Conservation (phyloP, 2,329 filamentous ascomycete species). For the Scytalidium sp. region DNA sequence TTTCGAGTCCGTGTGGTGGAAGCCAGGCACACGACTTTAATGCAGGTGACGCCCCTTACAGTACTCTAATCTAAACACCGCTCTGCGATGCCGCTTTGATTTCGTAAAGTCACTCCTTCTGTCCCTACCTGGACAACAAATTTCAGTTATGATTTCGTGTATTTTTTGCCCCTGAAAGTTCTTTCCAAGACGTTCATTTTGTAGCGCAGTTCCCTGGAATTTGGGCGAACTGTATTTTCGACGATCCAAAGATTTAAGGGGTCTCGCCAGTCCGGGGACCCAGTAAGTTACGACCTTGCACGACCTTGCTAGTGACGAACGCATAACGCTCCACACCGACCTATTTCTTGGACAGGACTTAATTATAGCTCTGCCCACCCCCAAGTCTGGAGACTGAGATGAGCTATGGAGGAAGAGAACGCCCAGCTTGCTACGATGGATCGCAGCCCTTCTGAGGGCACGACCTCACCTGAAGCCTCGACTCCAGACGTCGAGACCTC, state of each 20-base stretch:
- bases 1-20: neutral
- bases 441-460: neutral
- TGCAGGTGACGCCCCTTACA: no score
- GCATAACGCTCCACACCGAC: neutral
- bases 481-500: neutral
- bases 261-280: neutral
- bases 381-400: neutral
- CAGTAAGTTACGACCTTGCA: no score
- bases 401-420: neutral
- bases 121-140: no score
- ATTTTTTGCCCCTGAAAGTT: no score
- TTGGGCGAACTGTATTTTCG: neutral
- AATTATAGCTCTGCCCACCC: neutral
- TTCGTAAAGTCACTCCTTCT: no score
- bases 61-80: no score
- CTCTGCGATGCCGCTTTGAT: no score
- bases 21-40: no score
- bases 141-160: no score
- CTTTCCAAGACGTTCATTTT: no score
- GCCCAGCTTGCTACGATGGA: neutral
- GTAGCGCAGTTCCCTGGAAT: no score
- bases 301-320: neutral
- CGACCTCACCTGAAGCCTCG: neutral
- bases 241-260: neutral
- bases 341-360: neutral